Conservation (phyloP, 2,329 filamentous ascomycete genomes). For the Xylaria sp. region DNA sequence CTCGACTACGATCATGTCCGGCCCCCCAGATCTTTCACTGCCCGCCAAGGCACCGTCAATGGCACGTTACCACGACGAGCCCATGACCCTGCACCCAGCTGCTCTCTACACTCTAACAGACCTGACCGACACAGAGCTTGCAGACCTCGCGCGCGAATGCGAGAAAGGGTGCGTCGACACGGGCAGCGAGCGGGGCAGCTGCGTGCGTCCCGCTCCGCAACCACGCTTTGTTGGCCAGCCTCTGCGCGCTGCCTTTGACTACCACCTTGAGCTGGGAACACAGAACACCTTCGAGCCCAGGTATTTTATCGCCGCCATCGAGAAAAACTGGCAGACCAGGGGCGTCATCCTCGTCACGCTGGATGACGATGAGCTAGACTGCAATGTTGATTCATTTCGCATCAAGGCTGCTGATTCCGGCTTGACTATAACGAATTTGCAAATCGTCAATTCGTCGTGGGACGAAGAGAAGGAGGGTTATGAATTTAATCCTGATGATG, state of each 20-base stretch:
- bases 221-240: not conserved
- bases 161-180: not conserved
- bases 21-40: not conserved
- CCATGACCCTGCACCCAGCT: not conserved
- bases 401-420: not conserved
- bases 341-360: not conserved
- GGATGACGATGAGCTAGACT: not conserved
- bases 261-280: not conserved
- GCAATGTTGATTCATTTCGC: not conserved
- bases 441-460: not conserved
- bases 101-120: not conserved
- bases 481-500: not conserved
- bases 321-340: not conserved
- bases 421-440: not conserved
- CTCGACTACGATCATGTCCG: not conserved
- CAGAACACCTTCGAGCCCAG: not conserved
- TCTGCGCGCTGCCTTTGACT: not conserved
- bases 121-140: not conserved
- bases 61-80: not conserved
- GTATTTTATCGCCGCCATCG: not conserved
- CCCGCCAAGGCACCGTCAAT: not conserved
- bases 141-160: not conserved
- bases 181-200: not conserved
- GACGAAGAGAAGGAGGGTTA: not conserved
- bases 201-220: not conserved